phyloP scores from a whole-genome alignment of 306 rosid species.

The Gleditsia sinensis region DNA sequence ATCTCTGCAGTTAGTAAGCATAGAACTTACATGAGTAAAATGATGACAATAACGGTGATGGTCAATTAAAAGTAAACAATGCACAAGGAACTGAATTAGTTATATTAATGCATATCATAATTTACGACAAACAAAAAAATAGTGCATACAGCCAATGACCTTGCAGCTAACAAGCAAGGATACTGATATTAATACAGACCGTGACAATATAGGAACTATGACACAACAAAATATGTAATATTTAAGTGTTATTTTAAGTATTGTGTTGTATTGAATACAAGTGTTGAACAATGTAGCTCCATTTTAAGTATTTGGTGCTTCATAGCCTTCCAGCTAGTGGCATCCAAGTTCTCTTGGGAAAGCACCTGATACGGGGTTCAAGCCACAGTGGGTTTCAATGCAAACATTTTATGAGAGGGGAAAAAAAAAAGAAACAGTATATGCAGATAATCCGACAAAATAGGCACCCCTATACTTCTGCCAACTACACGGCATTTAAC shows the following conservation, averaged over 20 bases:
- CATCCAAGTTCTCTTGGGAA: background rate
- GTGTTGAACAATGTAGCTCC: background rate
- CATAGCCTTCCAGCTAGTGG: background rate
- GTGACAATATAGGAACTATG: background rate
- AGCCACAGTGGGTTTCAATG: background rate
- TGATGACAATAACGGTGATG: background rate
- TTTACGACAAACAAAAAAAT: constrained; percentile 1
- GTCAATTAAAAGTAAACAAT: constrained; percentile 1
- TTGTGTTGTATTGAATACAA: too few species aligned
- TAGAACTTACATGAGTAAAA: constrained; percentile 3
- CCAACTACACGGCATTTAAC: background rate
- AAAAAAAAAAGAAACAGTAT: background rate
- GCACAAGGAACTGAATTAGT: background rate
- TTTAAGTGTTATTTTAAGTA: too few species aligned
- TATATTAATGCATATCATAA: background rate
- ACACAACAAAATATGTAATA: background rate
- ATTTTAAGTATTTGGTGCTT: background rate
- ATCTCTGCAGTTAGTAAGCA: constrained; percentile 63
- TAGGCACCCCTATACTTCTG: background rate
- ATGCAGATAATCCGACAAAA: background rate
- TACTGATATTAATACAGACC: background rate
- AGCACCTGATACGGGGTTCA: background rate
- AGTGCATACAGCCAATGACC: background rate
- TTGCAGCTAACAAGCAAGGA: background rate
- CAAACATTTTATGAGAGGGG: background rate